Evolutionary conservation across 2,329 filamentous ascomycete species (phyloP).

Genomic region (Cladosporium halotolerans): DNA sequence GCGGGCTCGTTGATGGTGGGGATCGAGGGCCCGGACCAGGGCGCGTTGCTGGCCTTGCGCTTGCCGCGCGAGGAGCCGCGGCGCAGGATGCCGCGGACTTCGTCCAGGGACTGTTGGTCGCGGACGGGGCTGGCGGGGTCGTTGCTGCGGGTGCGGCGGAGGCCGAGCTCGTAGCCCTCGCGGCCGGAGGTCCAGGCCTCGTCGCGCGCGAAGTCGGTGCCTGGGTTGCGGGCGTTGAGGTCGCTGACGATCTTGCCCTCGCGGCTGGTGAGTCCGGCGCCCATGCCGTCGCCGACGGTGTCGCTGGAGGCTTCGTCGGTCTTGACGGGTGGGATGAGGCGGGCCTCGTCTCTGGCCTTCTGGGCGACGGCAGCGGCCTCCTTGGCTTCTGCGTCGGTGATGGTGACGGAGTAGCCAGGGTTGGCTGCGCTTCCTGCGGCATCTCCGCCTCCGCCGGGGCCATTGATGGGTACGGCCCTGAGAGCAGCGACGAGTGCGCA

Average conservation of each 20-base stretch:
- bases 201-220: slow-evolving; percentile 39
- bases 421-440: slow-evolving; percentile 60
- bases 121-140: slow-evolving; percentile 34
- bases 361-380: slow-evolving; percentile 53
- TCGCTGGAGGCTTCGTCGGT: slow-evolving; percentile 20
- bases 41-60: slow-evolving; percentile 28
- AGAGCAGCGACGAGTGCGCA: slow-evolving; percentile 81
- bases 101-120: slow-evolving; percentile 41
- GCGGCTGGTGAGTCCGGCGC: slow-evolving; percentile 21
- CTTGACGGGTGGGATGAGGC: slow-evolving; percentile 53
- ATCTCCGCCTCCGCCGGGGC: slow-evolving; percentile 64
- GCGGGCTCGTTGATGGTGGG: slow-evolving; percentile 26
- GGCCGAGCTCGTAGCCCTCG: slow-evolving; percentile 24
- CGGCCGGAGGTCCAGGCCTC: slow-evolving; percentile 40
- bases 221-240: slow-evolving; percentile 39
- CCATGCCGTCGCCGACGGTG: slow-evolving; percentile 11
- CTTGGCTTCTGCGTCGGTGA: slow-evolving; percentile 62
- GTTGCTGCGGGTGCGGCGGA: slow-evolving; percentile 16
- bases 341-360: slow-evolving; percentile 43
- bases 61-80: slow-evolving; percentile 41
- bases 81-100: slow-evolving; percentile 40
- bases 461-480: slow-evolving; percentile 79
- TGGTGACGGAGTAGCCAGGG: slow-evolving; percentile 72
- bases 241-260: slow-evolving; percentile 36
- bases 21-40: slow-evolving; percentile 17